Evolutionary conservation across 1,284 basidiomycete genomes (phyloP), one percentile per base, ranked within the genome.

Genomic region (Mycena sp.): DNA sequence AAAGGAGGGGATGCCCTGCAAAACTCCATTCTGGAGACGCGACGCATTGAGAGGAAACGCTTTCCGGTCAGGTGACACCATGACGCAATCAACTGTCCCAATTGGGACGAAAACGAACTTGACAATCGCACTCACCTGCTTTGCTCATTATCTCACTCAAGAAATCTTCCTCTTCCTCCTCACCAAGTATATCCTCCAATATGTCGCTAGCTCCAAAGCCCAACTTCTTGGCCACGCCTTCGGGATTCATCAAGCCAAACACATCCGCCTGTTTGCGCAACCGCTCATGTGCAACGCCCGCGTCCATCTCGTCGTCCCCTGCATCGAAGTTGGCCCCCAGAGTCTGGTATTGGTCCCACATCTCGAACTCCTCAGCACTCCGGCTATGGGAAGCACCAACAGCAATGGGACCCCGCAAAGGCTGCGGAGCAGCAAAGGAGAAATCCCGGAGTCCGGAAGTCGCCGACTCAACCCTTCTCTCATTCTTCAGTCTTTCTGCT

Each of bases 231-330:
- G 61, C 61, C 14, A 46, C 41, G 6, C 35, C 53, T 14, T 63
- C 61, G 4, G 61, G 11, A 45, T 63, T 51, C 61, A 41, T 21
- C 1, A 62, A 2, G 21, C 54, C 53, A 23, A 63, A 52, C 3
- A 63, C 23, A n/a, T 63, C 61, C 2, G 61, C 61, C 29, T 57
- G n/a, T 19, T 35, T 35, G 9, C 35, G n/a, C 61, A 63, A 52
- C 16, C 28, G 54, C 11, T 19, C 40, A 5, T 51, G 17, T 19
- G 14, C 25, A 19, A 21, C 17, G 1, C 21, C 7, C 32, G 9
- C 32, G 7, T 63, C 55, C 3, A 11, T 26, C 6, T 3, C 29
- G 4, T 12, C 55, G 2, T 63, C 61, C 4, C 61, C 61, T 10
- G 61, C 61, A 44, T 17, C 19, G 25, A 63, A 63, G 5, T 12